Conservation (phyloP, 306 rosid genomes). For the Hippophae gyantsensis region DNA sequence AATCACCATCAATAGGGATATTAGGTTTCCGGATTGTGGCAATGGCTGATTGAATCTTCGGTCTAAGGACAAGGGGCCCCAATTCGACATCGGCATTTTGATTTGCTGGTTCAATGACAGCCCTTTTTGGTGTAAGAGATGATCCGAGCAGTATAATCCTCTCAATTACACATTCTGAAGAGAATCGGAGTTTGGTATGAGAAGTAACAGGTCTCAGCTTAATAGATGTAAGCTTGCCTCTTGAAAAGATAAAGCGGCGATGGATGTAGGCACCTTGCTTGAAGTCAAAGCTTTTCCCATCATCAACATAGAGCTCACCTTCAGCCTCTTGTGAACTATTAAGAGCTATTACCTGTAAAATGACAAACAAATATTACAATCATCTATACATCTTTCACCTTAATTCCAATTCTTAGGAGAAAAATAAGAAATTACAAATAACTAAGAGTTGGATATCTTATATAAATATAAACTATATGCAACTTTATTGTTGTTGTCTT, state of each 20-base stretch:
- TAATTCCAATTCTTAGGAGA: no score
- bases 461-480: no score
- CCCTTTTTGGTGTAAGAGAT: conserved; percentile 46
- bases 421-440: no score
- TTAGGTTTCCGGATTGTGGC: conserved; percentile 69
- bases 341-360: conserved; percentile 71
- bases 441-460: no score
- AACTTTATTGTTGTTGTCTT: no score
- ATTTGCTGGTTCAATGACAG: conserved; percentile 58
- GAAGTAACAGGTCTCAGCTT: conserved; percentile 35
- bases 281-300: conserved; percentile 78
- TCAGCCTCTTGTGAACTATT: conserved; percentile 89
- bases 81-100: conserved; percentile 43
- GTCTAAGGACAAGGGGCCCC: conserved; percentile 60
- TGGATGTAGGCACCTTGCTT: conserved; percentile 72
- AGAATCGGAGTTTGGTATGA: conserved; percentile 21
- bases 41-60: conserved; percentile 27
- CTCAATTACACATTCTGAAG: conserved; percentile 47
- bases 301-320: conserved; percentile 83
- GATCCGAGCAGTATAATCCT: conserved; percentile 78
- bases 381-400: no score
- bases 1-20: conserved; percentile 55
- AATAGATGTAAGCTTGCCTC: conserved; percentile 56
- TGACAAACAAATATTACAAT: neutral
- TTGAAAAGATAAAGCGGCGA: conserved; percentile 65